Conservation (phyloP, 202 grass and related monocot species). For the Eragrostis tef region DNA sequence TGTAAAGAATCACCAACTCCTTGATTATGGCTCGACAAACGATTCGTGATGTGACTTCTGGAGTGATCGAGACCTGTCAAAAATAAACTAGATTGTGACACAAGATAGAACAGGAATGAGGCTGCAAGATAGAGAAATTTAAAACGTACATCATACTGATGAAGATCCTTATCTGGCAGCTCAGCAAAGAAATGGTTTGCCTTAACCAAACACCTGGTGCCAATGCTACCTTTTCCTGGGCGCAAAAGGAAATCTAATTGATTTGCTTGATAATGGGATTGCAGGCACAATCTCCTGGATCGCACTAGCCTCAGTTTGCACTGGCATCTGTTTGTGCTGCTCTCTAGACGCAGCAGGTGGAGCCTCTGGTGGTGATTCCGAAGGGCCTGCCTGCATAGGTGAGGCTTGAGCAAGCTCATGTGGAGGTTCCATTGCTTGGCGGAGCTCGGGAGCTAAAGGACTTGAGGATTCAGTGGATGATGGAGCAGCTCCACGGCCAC, state of each 20-base stretch:
- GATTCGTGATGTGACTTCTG: constrained; percentile 61
- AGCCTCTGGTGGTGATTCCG: constrained; percentile 23
- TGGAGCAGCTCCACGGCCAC: constrained; percentile 19
- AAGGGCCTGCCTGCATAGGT: constrained; percentile 35
- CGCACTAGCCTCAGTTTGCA: constrained; percentile 48
- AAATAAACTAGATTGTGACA: background rate
- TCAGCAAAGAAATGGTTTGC: constrained; percentile 86
- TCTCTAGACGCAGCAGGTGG: constrained; percentile 19
- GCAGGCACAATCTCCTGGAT: constrained; percentile 48
- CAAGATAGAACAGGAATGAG: background rate
- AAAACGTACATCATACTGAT: constrained; percentile 78
- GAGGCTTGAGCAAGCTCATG: constrained; percentile 41
- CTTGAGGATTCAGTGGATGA: constrained; percentile 21
- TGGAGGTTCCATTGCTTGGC: constrained; percentile 79
- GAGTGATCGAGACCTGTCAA: constrained; percentile 71
- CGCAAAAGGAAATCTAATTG: constrained; percentile 64
- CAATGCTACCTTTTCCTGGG: constrained; percentile 69
- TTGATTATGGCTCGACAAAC: constrained; percentile 58
- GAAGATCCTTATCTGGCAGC: constrained; percentile 73
- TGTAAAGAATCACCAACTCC: constrained; percentile 61
- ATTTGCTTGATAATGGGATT: constrained; percentile 49
- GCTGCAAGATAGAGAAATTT: background rate
- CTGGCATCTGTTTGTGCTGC: constrained; percentile 53
- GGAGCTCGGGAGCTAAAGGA: constrained; percentile 81
- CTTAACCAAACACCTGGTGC: constrained; percentile 71